Evolutionary conservation across 371 early-diverging fungal species (phyloP), one percentile per base, ranked within the genome.

Genomic region (Mucor saturninus): DNA sequence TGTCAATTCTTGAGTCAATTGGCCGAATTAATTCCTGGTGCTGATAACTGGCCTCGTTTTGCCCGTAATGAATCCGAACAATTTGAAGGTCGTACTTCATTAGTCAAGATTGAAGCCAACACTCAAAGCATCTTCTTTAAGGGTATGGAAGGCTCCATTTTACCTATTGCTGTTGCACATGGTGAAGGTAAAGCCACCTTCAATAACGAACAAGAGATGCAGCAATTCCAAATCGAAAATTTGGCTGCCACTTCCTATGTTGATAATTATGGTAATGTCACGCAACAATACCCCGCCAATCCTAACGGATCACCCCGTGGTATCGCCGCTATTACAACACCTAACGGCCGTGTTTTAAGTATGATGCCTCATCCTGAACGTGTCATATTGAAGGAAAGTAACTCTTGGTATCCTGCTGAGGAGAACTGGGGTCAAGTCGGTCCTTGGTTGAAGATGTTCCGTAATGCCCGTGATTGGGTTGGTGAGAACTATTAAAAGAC

Each of bases 331-430:
- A 83, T 95, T 4, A 75, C 86, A 49, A 89, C 91, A 0, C 85
- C 87, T 50, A 90, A 93, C 61, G 98, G 98, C 15, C 89, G 97
- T 60, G 92, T 96, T 5, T 71, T 96, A 67, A 91, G 92, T 29
- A 83, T 97, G 83, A 98, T 98, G 98, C 98, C 98, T 58, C 98
- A 98, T 69, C 98, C 98, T 11, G 98, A 98, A 83, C 89, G 98
- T 56, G 92, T 93, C 43, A 85, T 93, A 2, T 82, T 92, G 45
- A 87, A 89, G 42, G 86, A 89, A 58, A 84, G 92, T 54, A 95
- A 95, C 73, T 95, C 97, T 15, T 98, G 93, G 90, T 83, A 91
- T 54, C 93, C 94, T 11, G 59, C 70, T 8, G 80, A 86, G n/a
- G 73, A 68, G 54, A 66, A 75, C n/a, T 91, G 91, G 90, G 86